Evolutionary conservation across 345 rosid species (phyloP), one percentile per base, ranked within the genome.

Genomic region (Ceriops decandra): DNA sequence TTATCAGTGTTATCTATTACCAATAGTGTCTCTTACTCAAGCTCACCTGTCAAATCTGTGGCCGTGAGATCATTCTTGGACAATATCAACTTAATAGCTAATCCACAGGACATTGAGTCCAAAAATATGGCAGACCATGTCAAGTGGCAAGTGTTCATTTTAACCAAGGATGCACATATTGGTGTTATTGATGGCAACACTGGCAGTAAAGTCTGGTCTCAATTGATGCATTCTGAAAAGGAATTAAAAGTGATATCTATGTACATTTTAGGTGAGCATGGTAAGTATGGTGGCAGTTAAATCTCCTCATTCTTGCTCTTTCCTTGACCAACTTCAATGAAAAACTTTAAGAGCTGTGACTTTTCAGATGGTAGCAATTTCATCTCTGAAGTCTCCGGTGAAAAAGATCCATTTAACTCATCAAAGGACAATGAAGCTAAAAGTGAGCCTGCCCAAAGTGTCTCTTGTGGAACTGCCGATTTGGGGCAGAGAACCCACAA

Each of bases 221-320:
- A 63, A 61, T 74, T 81, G 61, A 62, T 69, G 70, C 72, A 66
- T 75, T 73, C 74, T 67, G 73, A 72, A 72, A 77, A 77, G 79
- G 85, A 82, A 54, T 75, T 81, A 35, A 76, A 60, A 74, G 86
- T 85, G 33, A 72, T 88, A 70, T 78, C 86, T 74, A 81, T 89
- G 86, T 80, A 84, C 78, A 76, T 86, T 59, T 72, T 85, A 85
- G 97, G 98, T 82, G 85, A 73, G 82, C 78, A 66, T 13, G n/a
- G 66, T 60, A 16, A 52, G 28, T 52, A 72, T 66, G 58, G 26
- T 68, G 30, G 38, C 21, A 64, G 62, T 59, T 61, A 20, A 15
- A 57, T 19, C 68, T 62, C 67, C 57, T 9, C 47, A 38, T 42
- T 42, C 5, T 11, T 15, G 5, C 11, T 13, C 15, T 13, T 42